A percentile compares a stretch with the other conserved stretches of the same genome.
These are phyloP conservation scores for Pinus tabuliformis DNA, from an alignment of 75 land plant genomes.

Conservation along the genomic window DNA sequence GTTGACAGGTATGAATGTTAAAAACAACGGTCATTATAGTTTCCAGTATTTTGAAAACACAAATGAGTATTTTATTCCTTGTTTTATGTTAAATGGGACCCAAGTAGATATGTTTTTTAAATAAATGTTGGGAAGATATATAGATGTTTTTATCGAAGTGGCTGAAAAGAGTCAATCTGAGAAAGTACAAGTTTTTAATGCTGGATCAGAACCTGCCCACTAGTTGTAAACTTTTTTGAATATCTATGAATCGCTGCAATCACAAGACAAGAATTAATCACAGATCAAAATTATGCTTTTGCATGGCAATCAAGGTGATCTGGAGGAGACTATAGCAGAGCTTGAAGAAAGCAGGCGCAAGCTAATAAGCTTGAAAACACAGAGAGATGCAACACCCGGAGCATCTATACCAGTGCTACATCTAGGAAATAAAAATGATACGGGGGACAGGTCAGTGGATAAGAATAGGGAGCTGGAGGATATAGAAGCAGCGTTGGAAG, in stretches of 20 bases:
- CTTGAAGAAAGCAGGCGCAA: conserved; percentile 89
- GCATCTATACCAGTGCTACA: conserved; percentile 27
- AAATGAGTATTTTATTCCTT: too few relatives aligned
- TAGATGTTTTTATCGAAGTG: background rate
- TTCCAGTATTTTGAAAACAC: background rate
- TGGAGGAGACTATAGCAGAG: conserved; percentile 87
- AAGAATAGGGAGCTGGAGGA: conserved; percentile 46
- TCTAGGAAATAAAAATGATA: conserved; percentile 36
- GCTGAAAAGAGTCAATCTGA: background rate
- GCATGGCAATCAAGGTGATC: conserved; percentile 49
- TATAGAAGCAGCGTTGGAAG: conserved; percentile 75
- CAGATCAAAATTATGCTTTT: conserved; percentile 2
- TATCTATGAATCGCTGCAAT: too few relatives aligned
- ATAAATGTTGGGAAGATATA: background rate
- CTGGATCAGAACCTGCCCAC: background rate
- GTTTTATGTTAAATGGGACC: too few relatives aligned
- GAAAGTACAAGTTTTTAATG: background rate
- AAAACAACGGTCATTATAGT: background rate
- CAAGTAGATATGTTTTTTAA: background rate
- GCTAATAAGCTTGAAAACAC: conserved; percentile 63
- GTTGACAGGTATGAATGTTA: conserved; percentile 45
- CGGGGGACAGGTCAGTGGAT: conserved; percentile 53
- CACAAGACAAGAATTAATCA: too few relatives aligned
- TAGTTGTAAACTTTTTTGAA: background rate
- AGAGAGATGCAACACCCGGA: conserved; percentile 50